Conservation (phyloP, 495 filamentous ascomycete species). For the Neurospora sp. region DNA sequence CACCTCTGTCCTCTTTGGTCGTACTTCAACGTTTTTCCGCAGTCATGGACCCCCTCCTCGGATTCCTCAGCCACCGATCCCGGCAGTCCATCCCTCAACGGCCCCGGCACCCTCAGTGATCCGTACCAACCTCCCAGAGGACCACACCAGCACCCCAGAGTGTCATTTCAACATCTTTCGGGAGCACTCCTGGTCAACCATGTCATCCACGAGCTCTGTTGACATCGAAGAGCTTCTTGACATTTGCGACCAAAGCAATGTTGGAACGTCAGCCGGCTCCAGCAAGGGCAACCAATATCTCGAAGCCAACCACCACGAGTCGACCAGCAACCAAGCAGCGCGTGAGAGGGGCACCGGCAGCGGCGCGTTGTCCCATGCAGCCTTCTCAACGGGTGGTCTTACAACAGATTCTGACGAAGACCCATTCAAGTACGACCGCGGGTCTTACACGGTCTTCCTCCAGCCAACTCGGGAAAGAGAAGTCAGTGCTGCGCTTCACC, state of each 20-base stretch:
- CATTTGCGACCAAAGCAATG: background rate
- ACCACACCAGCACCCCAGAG: background rate
- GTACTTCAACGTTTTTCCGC: background rate
- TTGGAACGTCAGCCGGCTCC: background rate
- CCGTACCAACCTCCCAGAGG: background rate
- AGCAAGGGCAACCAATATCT: background rate
- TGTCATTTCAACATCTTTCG: background rate
- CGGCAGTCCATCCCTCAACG: background rate
- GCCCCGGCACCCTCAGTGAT: background rate
- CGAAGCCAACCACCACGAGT: background rate
- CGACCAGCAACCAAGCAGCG: background rate
- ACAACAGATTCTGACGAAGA: conserved; percentile 20
- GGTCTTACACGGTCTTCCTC: conserved; percentile 13
- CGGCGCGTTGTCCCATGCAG: background rate
- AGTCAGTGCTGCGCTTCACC: conserved; percentile 17
- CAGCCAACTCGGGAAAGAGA: conserved; percentile 18
- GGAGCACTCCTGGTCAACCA: background rate
- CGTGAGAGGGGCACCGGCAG: background rate
- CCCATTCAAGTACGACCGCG: conserved; percentile 23
- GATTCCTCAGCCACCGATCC: background rate
- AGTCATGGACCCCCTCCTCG: background rate
- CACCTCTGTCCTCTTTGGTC: background rate
- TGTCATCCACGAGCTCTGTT: background rate
- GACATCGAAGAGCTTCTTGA: background rate
- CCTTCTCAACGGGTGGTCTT: conserved; percentile 3